Base-by-base conservation (phyloP, 2,329 filamentous ascomycete genomes). In the Cladosporium oxysporum region DNA sequence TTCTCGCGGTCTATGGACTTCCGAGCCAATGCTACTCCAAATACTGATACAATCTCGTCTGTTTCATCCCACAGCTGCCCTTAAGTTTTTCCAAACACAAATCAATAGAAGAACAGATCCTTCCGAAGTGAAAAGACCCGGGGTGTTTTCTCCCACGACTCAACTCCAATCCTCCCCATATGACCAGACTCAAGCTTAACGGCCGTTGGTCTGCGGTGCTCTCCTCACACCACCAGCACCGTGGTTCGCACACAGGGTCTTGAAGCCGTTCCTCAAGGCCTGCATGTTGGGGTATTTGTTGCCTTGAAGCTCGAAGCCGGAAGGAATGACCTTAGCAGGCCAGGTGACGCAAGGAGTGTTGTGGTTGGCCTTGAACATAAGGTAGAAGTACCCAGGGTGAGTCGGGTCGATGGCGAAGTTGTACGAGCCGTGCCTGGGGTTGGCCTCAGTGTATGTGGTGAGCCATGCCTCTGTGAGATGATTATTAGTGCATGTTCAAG, bases 221-320 rank as follows among this genome's bases (percentile, higher is more conserved):
- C 61, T 55, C 50, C 50, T 66, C 7, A 60, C 49, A 14, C 66
- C 66, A 26, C 23, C 59, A 14, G 71, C 66, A 55, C 72, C 70
- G 66, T 72, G 70, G 69, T 75, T 69, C n/a, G 68, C 64, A 76
- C 93, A 93, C 64, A 93, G 84, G 75, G 94, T 79, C 84, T 98
- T 98, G 84, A 98, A 98, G 6, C 94, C 95, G 80, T 99, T 99
- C 83, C 94, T 97, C 69, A 99, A 83, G 58, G 93, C 92, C 71
- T 90, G 87, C 91, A 98, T 97, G 74, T 98, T 93, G 0, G 95
- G 94, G 76, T 99, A 99, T 62, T 90, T 87, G 71, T 91, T 91
- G 71, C 91, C 91, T 80, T 93, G 88, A 73, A 99, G 85, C 81
- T 98, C 93, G 76, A 94, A 99, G 5, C 92, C 95, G 73, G 96